These are phyloP conservation scores for Penicillium ucsense DNA, from an alignment of 495 filamentous ascomycete species.

Conservation along the genomic window DNA sequence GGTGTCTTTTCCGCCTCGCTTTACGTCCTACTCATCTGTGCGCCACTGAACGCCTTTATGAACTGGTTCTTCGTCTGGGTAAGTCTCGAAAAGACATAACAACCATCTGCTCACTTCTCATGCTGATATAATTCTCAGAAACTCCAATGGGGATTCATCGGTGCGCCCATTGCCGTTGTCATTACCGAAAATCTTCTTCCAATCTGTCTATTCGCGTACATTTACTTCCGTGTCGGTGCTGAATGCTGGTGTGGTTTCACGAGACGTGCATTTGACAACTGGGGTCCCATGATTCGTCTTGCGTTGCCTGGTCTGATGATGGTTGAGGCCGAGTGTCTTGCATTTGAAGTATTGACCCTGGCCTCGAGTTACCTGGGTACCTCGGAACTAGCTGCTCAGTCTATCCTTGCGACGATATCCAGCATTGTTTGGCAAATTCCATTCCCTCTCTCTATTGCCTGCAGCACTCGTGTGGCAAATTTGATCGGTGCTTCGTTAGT, in stretches of 20 bases:
- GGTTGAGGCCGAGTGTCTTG: constrained; percentile 85
- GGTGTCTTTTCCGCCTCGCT: constrained; percentile 60
- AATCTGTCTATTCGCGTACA: constrained; percentile 61
- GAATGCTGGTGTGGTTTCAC: constrained; percentile 80
- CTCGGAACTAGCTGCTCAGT: constrained; percentile 59
- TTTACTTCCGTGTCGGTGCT: constrained; percentile 43
- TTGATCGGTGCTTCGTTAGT: constrained; percentile 61
- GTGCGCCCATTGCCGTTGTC: constrained; percentile 75
- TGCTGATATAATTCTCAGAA: constrained; percentile 26
- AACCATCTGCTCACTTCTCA: not conserved
- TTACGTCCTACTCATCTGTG: constrained; percentile 57
- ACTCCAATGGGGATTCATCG: constrained; percentile 69
- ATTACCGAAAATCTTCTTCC: constrained; percentile 79
- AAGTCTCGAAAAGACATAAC: constrained; percentile 11
- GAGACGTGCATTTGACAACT: constrained; percentile 60
- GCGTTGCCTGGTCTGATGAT: constrained; percentile 81
- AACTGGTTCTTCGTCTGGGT: constrained; percentile 71
- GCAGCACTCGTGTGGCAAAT: constrained; percentile 55
- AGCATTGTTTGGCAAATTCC: constrained; percentile 57
- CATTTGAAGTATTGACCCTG: constrained; percentile 72
- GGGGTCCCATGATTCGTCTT: constrained; percentile 78
- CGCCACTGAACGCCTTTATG: constrained; percentile 61
- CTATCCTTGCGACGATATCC: constrained; percentile 50
- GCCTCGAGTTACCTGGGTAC: constrained; percentile 62
- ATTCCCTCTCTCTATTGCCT: constrained; percentile 54